These are phyloP conservation scores for Ilyonectria mors-panacis DNA, from an alignment of 2,329 filamentous ascomycete species.

Conservation along the genomic window DNA sequence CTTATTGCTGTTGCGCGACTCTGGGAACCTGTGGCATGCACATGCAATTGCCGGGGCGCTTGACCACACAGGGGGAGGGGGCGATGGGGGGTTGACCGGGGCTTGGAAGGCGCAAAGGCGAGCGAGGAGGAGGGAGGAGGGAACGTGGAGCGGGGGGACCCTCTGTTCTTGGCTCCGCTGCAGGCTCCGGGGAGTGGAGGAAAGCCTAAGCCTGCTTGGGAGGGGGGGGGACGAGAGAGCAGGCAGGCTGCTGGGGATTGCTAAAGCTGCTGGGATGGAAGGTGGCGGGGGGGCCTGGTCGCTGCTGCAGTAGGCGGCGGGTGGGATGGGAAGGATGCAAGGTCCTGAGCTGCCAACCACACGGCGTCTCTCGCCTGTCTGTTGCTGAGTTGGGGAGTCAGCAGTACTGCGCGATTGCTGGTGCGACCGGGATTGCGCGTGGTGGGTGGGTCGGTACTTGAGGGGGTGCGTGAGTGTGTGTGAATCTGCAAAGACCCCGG, in stretches of 20 bases:
- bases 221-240: not conserved
- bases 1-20: conserved; percentile 40
- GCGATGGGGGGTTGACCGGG: conserved; percentile 39
- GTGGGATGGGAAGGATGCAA: conserved; percentile 41
- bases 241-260: conserved; percentile 17
- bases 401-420: conserved; percentile 36
- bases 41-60: conserved; percentile 52
- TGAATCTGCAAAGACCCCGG: conserved; percentile 18
- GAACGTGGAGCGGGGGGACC: conserved; percentile 41
- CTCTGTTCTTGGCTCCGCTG: conserved; percentile 13
- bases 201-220: conserved; percentile 15
- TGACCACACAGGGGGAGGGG: conserved; percentile 41
- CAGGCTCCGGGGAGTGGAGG: not conserved
- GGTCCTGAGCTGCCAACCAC: conserved; percentile 42
- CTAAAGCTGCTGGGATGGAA: conserved; percentile 23
- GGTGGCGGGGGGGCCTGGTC: conserved; percentile 29
- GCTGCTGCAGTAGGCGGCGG: conserved; percentile 18
- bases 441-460: conserved; percentile 37
- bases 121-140: conserved; percentile 34
- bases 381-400: conserved; percentile 50
- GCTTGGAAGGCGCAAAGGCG: conserved; percentile 31
- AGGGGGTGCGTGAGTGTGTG: conserved; percentile 13
- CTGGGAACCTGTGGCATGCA: conserved; percentile 38
- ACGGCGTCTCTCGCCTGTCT: conserved; percentile 40
- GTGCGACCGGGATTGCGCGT: conserved; percentile 39